Base-by-base conservation (phyloP, 495 filamentous ascomycete genomes). In the Parathielavia hyrcaniae region DNA sequence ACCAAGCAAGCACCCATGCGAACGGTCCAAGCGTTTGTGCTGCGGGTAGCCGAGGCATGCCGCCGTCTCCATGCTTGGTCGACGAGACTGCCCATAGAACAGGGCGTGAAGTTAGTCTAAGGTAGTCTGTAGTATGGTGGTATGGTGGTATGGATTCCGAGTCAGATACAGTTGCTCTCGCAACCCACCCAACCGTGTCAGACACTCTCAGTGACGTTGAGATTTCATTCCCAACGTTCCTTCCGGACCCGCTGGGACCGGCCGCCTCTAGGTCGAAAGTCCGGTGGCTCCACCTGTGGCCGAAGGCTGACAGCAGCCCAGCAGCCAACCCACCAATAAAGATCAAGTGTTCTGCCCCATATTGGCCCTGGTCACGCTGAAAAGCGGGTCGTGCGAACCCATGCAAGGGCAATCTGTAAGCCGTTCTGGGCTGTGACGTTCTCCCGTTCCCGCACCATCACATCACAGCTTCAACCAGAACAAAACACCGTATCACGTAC, bases 351-450 rank as follows among this genome's bases (percentile, higher is more conserved):
- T 22, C 23, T 17, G 45, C 12, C 45, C 43, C 44, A 30, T 14
- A 13, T 5, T 12, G 16, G 14, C 52, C 41, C 52, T 17, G 45
- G 40, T 35, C 44, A 30, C 4, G 14, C 45, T 30, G 26, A 2
- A 6, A 30, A 30, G 3, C 6, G 26, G 26, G 6, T 6, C 26
- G 40, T n/a, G 30, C n/a, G 4, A 46, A 12, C n/a, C n/a, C n/a
- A 46, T 55, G 53, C 53, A 55, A 55, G 53, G 53, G 41, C 53
- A 46, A 22, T 55, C 46, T 35, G 53, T 55, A 0, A 16, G 26
- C 40, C 8, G 8, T 54, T 20, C 40, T n/a, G n/a, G n/a, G n/a
- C n/a, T 34, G 40, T 55, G 52, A 55, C 52, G 52, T 55, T 38
- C 19, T 20, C 26, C 52, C 14, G 36, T 41, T 3, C 38, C 16